Conservation (phyloP, 805 yeast genomes). For the Candida sphagnicola region DNA sequence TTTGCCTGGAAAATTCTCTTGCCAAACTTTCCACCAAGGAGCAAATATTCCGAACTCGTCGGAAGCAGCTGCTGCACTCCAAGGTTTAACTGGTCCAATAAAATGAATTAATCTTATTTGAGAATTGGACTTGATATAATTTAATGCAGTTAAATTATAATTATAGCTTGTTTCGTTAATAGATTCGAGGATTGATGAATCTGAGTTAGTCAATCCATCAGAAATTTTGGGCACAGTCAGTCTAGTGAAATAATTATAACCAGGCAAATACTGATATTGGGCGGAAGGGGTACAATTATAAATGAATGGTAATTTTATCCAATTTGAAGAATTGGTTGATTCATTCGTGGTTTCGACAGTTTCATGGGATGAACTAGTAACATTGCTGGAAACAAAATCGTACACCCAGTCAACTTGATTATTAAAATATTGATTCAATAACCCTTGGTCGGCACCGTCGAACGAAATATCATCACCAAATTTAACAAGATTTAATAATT, state of each 20-base stretch:
- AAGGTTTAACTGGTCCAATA: conserved; percentile 62
- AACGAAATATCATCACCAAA: conserved; percentile 35
- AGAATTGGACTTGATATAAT: conserved; percentile 12
- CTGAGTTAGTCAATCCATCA: neutral
- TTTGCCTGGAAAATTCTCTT: conserved; percentile 21
- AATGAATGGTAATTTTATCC: conserved; percentile 74
- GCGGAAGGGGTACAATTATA: conserved; percentile 75
- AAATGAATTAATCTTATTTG: conserved; percentile 57
- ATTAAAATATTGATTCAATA: conserved; percentile 71
- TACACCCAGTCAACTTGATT: conserved; percentile 37
- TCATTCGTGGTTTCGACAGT: conserved; percentile 1
- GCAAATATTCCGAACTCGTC: conserved; percentile 16
- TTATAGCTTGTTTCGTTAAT: conserved; percentile 8
- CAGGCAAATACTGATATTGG: conserved; percentile 70
- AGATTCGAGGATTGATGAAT: conserved; percentile 5
- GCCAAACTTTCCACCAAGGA: conserved; percentile 41
- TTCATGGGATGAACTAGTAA: conserved; percentile 4
- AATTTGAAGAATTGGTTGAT: conserved; percentile 24
- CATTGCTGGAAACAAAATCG: neutral
- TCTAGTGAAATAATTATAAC: conserved; percentile 47
- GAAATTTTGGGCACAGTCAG: neutral
- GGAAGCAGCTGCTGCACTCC: conserved; percentile 28
- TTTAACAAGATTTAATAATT: conserved; percentile 30
- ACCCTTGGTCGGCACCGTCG: conserved; percentile 94
- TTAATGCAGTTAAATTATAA: conserved; percentile 19